A percentile compares a stretch with the other conserved stretches of the same genome.
Evolutionary conservation across 768 basidiomycete species (phyloP).

Genomic region (Imleria badia): DNA sequence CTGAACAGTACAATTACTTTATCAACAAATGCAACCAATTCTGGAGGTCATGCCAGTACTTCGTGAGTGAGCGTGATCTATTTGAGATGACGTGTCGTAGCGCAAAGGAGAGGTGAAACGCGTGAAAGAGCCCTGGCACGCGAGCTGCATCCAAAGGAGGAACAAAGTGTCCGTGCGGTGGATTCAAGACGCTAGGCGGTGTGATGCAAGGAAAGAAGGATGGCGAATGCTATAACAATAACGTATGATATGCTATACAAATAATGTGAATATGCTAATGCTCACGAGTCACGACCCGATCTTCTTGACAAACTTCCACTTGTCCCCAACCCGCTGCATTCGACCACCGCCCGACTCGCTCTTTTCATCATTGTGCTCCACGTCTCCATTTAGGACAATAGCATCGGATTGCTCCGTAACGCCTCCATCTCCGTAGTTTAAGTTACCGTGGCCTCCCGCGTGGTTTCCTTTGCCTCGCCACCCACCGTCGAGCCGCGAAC

Average conservation of each 20-base stretch:
- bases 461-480: constrained; percentile 41
- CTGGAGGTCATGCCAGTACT: too few relatives aligned
- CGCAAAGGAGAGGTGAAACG: too few relatives aligned
- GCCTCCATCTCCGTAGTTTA: constrained; percentile 45
- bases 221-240: neutral
- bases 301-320: constrained; percentile 67
- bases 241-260: constrained; percentile 17
- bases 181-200: too few relatives aligned
- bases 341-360: constrained; percentile 39
- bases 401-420: constrained; percentile 36
- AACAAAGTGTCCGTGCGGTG: too few relatives aligned
- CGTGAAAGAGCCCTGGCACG: too few relatives aligned
- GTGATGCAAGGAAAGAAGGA: too few relatives aligned
- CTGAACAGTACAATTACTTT: too few relatives aligned
- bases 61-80: too few relatives aligned
- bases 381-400: constrained; percentile 55
- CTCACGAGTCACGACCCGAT: constrained; percentile 16
- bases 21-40: too few relatives aligned
- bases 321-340: constrained; percentile 72
- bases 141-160: too few relatives aligned
- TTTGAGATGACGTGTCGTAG: too few relatives aligned
- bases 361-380: constrained; percentile 1
- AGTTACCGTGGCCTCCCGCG: constrained; percentile 44
- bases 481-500: constrained; percentile 35
- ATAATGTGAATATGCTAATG: constrained; percentile 20